Evolutionary conservation across 2,329 filamentous ascomycete genomes (phyloP), one percentile per base, ranked within the genome.

Genomic region (Chrysoporthe puriensis): DNA sequence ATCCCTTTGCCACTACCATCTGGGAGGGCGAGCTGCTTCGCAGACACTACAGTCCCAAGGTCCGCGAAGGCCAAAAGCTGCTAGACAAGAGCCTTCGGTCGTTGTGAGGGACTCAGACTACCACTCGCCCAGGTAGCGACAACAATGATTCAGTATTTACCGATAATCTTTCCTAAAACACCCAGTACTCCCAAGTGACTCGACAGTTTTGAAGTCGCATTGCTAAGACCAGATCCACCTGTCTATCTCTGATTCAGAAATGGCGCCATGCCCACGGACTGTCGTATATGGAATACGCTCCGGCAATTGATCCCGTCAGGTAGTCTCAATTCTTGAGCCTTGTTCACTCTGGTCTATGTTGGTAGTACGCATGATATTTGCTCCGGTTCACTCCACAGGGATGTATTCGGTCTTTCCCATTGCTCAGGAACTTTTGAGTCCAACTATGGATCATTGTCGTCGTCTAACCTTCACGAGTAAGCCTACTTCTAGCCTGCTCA

Each of bases 21-120:
- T 99, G 95, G 96, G 96, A 98, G 77, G 94, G 93, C 0, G 96
- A 98, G 81, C 76, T 99, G 67, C 77, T 99, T 73, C 85, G 90
- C 76, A 85, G 87, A 72, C 96, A 99, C 80, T 99, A 92, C 77
- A 94, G 91, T 73, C 95, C 94, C 7, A 90, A 90, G 75, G 91
- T 99, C 1, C 85, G 93, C 72, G 93, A 97, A 74, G 91, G 90
- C 1, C 82, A 91, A 4, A 86, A 86, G 77, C 78, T 85, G 57
- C 81, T 94, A 76, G 91, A 94, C 76, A 93, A 91, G 83, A 84
- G 83, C 58, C 80, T 92, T 74, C 63, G 68, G 52, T 63, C 68
- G 34, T 42, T 69, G 21, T 67, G 62, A 68, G 66, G 63, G 58
- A 40, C 9, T 14, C 18, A 46, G 18, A 8, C 26, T 44, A n/a